phyloP scores from a whole-genome alignment of 2,329 filamentous ascomycete species.

The Penicillium palitans region DNA sequence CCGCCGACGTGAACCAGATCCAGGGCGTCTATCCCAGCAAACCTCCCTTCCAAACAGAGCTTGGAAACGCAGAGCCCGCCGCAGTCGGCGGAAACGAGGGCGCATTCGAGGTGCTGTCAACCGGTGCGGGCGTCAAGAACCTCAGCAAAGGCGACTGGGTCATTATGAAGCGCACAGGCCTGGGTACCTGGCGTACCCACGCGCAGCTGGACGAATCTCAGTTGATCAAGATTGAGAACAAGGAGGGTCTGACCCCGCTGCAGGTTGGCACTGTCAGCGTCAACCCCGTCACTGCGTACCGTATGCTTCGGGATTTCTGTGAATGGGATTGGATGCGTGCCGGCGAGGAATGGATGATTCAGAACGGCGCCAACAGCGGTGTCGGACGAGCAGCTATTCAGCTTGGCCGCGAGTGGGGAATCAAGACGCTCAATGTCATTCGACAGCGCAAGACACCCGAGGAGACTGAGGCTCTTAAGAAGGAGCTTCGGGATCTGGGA shows the following conservation, averaged over 20 bases:
- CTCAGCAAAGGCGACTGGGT: constrained; percentile 86
- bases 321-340: constrained; percentile 52
- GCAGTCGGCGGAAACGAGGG: constrained; percentile 74
- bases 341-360: constrained; percentile 90
- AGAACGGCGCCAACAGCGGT: constrained; percentile 94
- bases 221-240: constrained; percentile 69
- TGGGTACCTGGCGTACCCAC: constrained; percentile 95
- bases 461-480: constrained; percentile 64
- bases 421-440: constrained; percentile 87
- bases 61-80: constrained; percentile 74
- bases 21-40: constrained; percentile 93
- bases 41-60: constrained; percentile 70
- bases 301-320: constrained; percentile 81
- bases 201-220: constrained; percentile 64
- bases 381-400: constrained; percentile 92
- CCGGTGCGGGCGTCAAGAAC: constrained; percentile 62
- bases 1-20: constrained; percentile 96
- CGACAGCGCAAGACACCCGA: constrained; percentile 66
- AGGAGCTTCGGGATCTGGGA: constrained; percentile 61
- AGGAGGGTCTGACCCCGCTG: constrained; percentile 66
- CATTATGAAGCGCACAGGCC: constrained; percentile 76
- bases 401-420: constrained; percentile 79
- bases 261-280: constrained; percentile 88
- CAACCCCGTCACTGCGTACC: constrained; percentile 92
- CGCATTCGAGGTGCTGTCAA: constrained; percentile 80